Conservation (phyloP, 2,329 filamentous ascomycete genomes). For the Penicillium sp. region DNA sequence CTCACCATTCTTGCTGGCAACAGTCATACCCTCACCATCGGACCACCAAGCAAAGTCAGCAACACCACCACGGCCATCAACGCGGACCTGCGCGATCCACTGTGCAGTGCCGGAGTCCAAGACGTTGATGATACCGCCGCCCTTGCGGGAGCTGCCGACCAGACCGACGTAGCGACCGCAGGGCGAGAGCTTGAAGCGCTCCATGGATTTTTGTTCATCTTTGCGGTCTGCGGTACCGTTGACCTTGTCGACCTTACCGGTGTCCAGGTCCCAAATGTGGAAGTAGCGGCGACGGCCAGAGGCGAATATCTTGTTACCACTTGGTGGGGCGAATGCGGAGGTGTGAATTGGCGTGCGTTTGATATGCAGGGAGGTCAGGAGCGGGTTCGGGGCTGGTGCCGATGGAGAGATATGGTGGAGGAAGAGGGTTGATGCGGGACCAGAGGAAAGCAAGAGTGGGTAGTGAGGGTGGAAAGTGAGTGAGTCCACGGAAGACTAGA, state of each 20-base stretch:
- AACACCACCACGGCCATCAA: slow-evolving; percentile 79
- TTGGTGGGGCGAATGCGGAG: slow-evolving; percentile 72
- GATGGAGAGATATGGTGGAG: slow-evolving; percentile 83
- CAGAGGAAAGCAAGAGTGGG: slow-evolving; percentile 85
- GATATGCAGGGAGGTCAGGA: slow-evolving; percentile 85
- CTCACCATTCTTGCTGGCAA: slow-evolving; percentile 82
- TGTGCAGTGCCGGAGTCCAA: slow-evolving; percentile 76
- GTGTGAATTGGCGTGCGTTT: slow-evolving; percentile 79
- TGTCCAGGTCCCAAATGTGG: slow-evolving; percentile 86
- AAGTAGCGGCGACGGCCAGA: slow-evolving; percentile 87
- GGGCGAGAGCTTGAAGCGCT: slow-evolving; percentile 81
- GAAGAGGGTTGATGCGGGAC: slow-evolving; percentile 78
- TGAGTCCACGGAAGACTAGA: slow-evolving; percentile 68
- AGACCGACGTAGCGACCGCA: slow-evolving; percentile 84
- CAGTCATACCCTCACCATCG: slow-evolving; percentile 74
- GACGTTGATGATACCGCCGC: slow-evolving; percentile 84
- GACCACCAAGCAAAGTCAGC: slow-evolving; percentile 94
- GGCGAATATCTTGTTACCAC: slow-evolving; percentile 78
- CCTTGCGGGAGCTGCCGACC: slow-evolving; percentile 74
- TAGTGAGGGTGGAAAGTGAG: slow-evolving; percentile 87
- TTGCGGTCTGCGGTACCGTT: slow-evolving; percentile 66
- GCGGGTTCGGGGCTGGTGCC: slow-evolving; percentile 77
- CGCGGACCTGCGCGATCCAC: slow-evolving; percentile 78
- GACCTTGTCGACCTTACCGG: slow-evolving; percentile 79
- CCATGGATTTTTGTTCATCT: slow-evolving; percentile 85